Base-by-base conservation (phyloP, 2,329 filamentous ascomycete species). In the Alternaria incomplexa region DNA sequence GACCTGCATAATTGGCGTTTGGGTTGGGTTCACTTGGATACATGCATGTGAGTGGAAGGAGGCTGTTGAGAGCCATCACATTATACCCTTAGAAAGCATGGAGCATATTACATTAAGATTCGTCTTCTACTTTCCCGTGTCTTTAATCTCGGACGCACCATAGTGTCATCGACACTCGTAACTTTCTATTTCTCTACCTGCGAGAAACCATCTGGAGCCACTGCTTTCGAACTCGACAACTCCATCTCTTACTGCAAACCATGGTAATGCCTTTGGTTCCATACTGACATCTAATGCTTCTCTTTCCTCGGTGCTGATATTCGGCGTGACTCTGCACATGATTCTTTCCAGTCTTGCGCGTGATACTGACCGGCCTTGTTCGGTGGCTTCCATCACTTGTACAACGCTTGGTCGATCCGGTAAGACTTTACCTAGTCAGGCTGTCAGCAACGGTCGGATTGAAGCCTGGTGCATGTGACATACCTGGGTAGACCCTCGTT, bases 111-210 rank as follows among this genome's bases (percentile, higher is more conserved):
- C 26, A 30, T 47, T 43, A 54, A 22, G 15, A 32, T 54, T 44
- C 23, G 28, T 17, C 28, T 58, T 45, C 7, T 30, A 23, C 15
- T 36, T 20, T 30, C 28, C 23, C 17, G n/a, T 23, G 15, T 17
- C 7, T 58, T 26, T 32, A 13, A 9, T 11, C 8, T 11, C 32
- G 7, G 15, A 43, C 30, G 28, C 20, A 56, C 22, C 30, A 30
- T n/a, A 15, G 45, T 54, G 44, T 71, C 46, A 74, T 53, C 67
- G 67, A 55, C 80, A 81, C 65, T 80, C 71, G 53, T 74, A 76
- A 43, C 71, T 77, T 61, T 78, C 71, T 17, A 83, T 73, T 58
- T 76, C 73, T 63, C 70, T 70, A 7, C 71, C 77, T 23, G 65
- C 71, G 17, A 81, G 73, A 46, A 75, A 78, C 70, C 70, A 76